phyloP scores from a whole-genome alignment of 1,284 basidiomycete species.

The Irpex lacteus region DNA sequence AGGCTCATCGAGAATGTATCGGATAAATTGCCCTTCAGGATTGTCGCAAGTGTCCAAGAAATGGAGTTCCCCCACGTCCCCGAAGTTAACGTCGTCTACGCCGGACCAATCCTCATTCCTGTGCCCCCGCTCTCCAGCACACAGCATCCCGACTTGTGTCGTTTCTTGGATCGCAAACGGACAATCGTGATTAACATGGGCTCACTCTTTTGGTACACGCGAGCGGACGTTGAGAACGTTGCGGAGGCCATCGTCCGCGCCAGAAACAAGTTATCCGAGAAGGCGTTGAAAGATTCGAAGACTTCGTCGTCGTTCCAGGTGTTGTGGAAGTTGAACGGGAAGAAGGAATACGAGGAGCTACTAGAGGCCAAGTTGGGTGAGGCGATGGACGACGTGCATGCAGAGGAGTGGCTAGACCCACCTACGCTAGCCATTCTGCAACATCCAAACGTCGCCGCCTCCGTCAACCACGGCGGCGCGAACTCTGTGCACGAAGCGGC shows the following conservation, averaged over 20 bases:
- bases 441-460: slow-evolving; percentile 12
- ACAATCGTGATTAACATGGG: slow-evolving; percentile 18
- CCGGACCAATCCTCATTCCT: slow-evolving; percentile 14
- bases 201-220: slow-evolving; percentile 16
- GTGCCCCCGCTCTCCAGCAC: slow-evolving; percentile 6
- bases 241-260: slow-evolving; percentile 9
- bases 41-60: slow-evolving; percentile 14
- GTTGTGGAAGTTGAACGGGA: slow-evolving; percentile 18
- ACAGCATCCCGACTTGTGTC: slow-evolving; percentile 10
- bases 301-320: slow-evolving; percentile 11
- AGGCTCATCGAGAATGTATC: slow-evolving; percentile 10
- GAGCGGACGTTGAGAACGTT: slow-evolving; percentile 9
- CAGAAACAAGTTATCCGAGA: background rate
- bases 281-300: background rate
- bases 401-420: slow-evolving; percentile 13
- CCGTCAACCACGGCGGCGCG: slow-evolving; percentile 13
- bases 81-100: slow-evolving; percentile 11
- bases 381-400: slow-evolving; percentile 6
- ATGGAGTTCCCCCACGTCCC: slow-evolving; percentile 16
- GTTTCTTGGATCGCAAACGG: slow-evolving; percentile 10
- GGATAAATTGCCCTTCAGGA: slow-evolving; percentile 11
- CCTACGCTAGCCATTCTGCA: slow-evolving; percentile 11
- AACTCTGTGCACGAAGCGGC: slow-evolving; percentile 12
- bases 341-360: slow-evolving; percentile 11
- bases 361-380: slow-evolving; percentile 4